Evolutionary conservation across 169 alveolate species (phyloP).

Genomic region (Prorocentrum cordatum): DNA sequence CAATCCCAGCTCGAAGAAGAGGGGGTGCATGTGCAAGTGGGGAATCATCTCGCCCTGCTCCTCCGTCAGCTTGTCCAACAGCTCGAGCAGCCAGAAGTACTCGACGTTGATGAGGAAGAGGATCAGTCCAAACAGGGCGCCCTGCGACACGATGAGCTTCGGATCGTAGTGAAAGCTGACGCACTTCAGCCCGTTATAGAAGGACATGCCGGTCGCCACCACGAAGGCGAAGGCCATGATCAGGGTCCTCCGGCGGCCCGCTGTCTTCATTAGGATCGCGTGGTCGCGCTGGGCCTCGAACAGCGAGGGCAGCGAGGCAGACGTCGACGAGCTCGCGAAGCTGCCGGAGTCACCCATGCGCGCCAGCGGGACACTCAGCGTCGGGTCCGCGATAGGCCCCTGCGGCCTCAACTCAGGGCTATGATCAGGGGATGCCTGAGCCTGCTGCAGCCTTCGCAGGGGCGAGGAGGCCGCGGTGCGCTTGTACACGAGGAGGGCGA

Average conservation of each 20-base stretch:
- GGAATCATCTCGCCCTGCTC: conserved; percentile 65
- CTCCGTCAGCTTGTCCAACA: conserved; percentile 25
- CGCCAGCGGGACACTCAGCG: not conserved
- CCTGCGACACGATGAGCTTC: conserved; percentile 7
- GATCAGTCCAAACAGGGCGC: conserved; percentile 13
- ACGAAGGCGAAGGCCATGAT: not conserved
- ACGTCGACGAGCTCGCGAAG: too few species aligned
- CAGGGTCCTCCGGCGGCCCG: not conserved
- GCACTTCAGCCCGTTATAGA: conserved; percentile 55
- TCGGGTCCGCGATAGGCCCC: not conserved
- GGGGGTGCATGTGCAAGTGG: conserved; percentile 70
- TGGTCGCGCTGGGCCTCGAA: conserved; percentile 39
- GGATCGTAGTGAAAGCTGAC: conserved; percentile 28
- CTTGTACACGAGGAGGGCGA: conserved; percentile 6
- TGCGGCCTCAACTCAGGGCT: not conserved
- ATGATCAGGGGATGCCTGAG: not conserved
- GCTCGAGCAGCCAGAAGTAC: not conserved
- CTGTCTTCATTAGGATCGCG: conserved; percentile 37
- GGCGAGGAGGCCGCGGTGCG: conserved; percentile 48
- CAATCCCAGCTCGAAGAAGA: conserved; percentile 66
- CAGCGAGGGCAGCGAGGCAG: too few species aligned
- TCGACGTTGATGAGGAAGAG: conserved; percentile 24
- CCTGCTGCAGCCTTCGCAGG: conserved; percentile 3
- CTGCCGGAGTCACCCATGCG: not conserved
- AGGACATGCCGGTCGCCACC: conserved; percentile 25